Evolutionary conservation across 2,329 filamentous ascomycete species (phyloP).

Genomic region (Calonectria fujianensis): DNA sequence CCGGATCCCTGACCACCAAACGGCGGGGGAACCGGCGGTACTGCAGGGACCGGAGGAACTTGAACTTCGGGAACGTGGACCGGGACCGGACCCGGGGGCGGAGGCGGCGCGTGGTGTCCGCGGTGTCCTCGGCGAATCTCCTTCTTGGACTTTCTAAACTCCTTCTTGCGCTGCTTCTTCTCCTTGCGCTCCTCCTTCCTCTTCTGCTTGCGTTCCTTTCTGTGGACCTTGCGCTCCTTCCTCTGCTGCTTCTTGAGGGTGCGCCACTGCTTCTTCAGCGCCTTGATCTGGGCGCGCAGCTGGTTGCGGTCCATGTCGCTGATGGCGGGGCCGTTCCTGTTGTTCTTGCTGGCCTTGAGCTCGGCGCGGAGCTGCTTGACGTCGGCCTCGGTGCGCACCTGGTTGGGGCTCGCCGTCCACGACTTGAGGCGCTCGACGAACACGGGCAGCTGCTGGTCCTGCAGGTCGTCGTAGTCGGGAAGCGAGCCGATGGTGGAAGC

Average conservation of each 20-base stretch:
- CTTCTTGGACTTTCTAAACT: constrained; percentile 56
- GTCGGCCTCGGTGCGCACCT: constrained; percentile 67
- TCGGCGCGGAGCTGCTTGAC: constrained; percentile 65
- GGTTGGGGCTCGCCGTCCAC: constrained; percentile 71
- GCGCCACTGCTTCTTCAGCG: constrained; percentile 65
- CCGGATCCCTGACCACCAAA: constrained; percentile 31
- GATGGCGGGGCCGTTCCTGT: not conserved
- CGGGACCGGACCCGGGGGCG: constrained; percentile 23
- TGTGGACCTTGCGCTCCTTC: constrained; percentile 56
- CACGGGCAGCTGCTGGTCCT: constrained; percentile 68
- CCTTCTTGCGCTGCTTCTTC: constrained; percentile 56
- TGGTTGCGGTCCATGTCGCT: constrained; percentile 54
- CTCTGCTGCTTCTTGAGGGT: constrained; percentile 58
- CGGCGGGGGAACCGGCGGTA: constrained; percentile 27
- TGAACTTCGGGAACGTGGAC: constrained; percentile 31
- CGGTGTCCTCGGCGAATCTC: constrained; percentile 54
- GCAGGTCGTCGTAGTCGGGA: constrained; percentile 71
- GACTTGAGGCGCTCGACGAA: constrained; percentile 65
- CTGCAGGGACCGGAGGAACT: constrained; percentile 31
- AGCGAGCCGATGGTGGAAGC: constrained; percentile 71
- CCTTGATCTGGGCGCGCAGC: constrained; percentile 66
- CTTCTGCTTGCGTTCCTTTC: constrained; percentile 55
- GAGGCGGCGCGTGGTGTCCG: constrained; percentile 10
- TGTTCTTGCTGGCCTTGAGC: constrained; percentile 63
- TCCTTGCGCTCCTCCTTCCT: constrained; percentile 59